Conservation (phyloP, 2,329 filamentous ascomycete genomes). For the Cordyceps tenuipes region DNA sequence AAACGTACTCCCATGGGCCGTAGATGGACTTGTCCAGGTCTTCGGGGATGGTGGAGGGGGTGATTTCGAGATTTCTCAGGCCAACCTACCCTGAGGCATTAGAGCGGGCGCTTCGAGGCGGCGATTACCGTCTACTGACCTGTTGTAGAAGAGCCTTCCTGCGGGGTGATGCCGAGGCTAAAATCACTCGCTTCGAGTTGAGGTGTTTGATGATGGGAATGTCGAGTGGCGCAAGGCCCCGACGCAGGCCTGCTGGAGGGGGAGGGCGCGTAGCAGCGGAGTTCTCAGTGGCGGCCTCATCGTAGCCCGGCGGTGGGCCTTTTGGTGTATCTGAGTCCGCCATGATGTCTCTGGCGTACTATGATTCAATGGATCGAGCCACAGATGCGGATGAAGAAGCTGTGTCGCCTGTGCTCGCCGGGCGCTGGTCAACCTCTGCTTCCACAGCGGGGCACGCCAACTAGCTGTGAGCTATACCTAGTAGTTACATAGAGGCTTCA, state of each 20-base stretch:
- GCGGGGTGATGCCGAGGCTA: slow-evolving; percentile 83
- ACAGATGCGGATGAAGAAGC: slow-evolving; percentile 4
- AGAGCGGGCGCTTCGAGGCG: not conserved
- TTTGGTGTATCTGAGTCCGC: slow-evolving; percentile 20
- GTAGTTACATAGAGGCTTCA: too few relatives aligned
- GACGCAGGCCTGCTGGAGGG: slow-evolving; percentile 26
- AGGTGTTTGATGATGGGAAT: slow-evolving; percentile 73
- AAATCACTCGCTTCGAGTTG: slow-evolving; percentile 70
- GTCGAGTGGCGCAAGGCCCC: slow-evolving; percentile 58
- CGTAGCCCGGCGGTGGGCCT: slow-evolving; percentile 37
- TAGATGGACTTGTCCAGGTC: slow-evolving; percentile 69
- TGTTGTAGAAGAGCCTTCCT: slow-evolving; percentile 72
- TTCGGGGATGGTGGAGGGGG: slow-evolving; percentile 76
- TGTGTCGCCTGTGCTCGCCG: not conserved
- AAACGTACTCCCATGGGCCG: slow-evolving; percentile 82
- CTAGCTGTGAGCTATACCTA: not conserved
- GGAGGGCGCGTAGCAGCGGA: slow-evolving; percentile 18
- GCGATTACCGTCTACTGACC: slow-evolving; percentile 31
- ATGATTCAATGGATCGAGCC: not conserved
- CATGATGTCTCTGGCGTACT: slow-evolving; percentile 23
- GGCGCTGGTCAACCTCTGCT: not conserved
- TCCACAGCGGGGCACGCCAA: slow-evolving; percentile 2
- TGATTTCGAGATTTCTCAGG: slow-evolving; percentile 71
- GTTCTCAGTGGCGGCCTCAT: slow-evolving; percentile 32
- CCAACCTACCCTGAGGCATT: slow-evolving; percentile 50